A percentile compares a stretch with the other conserved stretches of the same genome.
phyloP scores from a whole-genome alignment of 441 rosid species.

The Geranium incanum region DNA sequence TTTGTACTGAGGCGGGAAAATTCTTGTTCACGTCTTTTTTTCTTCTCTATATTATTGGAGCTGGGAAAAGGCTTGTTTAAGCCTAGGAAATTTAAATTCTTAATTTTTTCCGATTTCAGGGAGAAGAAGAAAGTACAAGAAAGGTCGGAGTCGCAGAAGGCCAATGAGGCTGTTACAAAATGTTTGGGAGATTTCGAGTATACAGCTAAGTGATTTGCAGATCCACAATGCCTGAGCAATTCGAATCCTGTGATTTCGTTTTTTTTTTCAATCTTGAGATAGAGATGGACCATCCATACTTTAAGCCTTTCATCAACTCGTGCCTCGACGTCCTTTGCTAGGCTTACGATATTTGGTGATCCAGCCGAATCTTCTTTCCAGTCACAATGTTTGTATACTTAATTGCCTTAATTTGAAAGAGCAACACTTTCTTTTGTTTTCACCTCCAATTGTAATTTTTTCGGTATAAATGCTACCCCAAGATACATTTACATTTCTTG shows the following conservation, averaged over 20 bases:
- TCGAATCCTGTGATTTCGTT: background rate
- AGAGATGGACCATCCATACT: background rate
- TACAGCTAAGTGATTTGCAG: slow-evolving; percentile 17
- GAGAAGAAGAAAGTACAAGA: slow-evolving; percentile 91
- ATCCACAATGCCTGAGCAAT: background rate
- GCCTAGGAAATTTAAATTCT: background rate
- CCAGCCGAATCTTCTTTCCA: background rate
- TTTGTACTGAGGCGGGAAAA: background rate
- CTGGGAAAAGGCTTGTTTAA: no score
- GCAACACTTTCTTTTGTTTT: background rate
- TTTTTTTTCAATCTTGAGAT: background rate
- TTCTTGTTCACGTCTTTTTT: background rate
- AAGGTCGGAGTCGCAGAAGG: slow-evolving; percentile 59
- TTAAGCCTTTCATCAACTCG: background rate
- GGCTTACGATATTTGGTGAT: background rate
- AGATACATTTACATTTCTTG: background rate
- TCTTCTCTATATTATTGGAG: background rate
- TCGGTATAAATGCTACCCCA: background rate
- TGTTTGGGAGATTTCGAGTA: slow-evolving; percentile 48
- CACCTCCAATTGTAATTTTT: background rate
- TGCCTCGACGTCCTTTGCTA: background rate
- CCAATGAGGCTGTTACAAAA: slow-evolving; percentile 60
- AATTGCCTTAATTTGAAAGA: background rate
- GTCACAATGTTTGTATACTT: background rate
- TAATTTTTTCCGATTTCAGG: slow-evolving; percentile 34